These are phyloP conservation scores for Leccinum angustisporum DNA, from an alignment of 1,284 basidiomycete species.

Conservation along the genomic window DNA sequence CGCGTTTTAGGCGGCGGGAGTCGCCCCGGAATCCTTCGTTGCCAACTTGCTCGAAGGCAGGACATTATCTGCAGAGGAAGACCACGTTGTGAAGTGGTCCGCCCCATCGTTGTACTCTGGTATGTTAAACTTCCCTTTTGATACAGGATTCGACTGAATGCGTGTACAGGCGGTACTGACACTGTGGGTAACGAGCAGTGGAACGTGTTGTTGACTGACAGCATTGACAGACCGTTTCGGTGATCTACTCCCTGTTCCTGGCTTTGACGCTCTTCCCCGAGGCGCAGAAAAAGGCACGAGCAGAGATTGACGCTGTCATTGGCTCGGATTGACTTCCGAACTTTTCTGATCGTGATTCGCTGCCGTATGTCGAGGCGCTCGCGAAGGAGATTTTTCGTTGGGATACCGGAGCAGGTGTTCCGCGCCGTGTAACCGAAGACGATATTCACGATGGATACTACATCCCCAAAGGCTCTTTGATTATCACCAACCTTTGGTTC, in stretches of 20 bases:
- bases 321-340: conserved; percentile 60
- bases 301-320: conserved; percentile 62
- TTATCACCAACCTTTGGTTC: conserved; percentile 41
- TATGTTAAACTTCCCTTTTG: conserved; percentile 20
- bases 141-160: conserved; percentile 1
- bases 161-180: conserved; percentile 42
- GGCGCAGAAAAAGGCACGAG: conserved; percentile 47
- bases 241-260: conserved; percentile 39
- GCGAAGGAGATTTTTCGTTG: conserved; percentile 64
- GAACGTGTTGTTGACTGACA: conserved; percentile 27
- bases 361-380: conserved; percentile 63
- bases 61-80: conserved; percentile 46
- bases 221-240: conserved; percentile 40
- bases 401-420: conserved; percentile 43
- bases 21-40: conserved; percentile 50
- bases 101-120: conserved; percentile 60
- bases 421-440: conserved; percentile 53
- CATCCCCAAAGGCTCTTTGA: conserved; percentile 40
- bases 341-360: conserved; percentile 53
- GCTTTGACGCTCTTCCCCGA: conserved; percentile 42
- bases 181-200: conserved; percentile 28
- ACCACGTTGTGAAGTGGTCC: conserved; percentile 59
- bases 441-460: conserved; percentile 43
- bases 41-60: conserved; percentile 50
- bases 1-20: conserved; percentile 47